Evolutionary conservation across 257 asterid genomes (phyloP).

Genomic region (Cordia subcordata): DNA sequence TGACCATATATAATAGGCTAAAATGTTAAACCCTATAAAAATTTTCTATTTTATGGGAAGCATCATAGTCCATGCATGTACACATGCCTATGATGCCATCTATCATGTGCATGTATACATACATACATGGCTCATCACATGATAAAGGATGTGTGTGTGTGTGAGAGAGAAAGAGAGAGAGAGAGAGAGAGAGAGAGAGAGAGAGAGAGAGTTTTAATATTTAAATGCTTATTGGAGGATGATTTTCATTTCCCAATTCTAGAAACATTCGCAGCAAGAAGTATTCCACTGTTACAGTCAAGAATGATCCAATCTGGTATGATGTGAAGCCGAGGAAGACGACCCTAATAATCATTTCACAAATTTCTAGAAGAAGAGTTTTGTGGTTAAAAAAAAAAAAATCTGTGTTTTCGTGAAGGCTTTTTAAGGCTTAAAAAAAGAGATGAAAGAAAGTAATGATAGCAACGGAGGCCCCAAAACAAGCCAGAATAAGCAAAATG

Average conservation of each 20-base stretch:
- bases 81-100: constrained; percentile 22
- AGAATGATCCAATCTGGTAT: constrained; percentile 32
- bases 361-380: neutral
- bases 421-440: neutral
- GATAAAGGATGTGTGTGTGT: constrained; percentile 1
- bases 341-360: neutral
- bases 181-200: constrained; percentile 17
- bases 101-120: constrained; percentile 14
- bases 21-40: too few species aligned
- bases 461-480: constrained; percentile 38
- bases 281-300: constrained; percentile 25
- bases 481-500: constrained; percentile 18
- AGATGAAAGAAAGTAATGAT: constrained; percentile 21
- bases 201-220: constrained; percentile 43
- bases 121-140: constrained; percentile 6
- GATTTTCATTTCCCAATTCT: constrained; percentile 76
- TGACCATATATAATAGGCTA: too few species aligned
- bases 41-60: too few species aligned
- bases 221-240: constrained; percentile 42
- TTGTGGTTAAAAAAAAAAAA: too few species aligned
- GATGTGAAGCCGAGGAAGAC: neutral
- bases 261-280: constrained; percentile 52
- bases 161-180: constrained; percentile 7
- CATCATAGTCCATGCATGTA: neutral
- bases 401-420: neutral